These are phyloP conservation scores for Luffa aegyptiaca DNA, from an alignment of 306 rosid species.

Conservation along the genomic window DNA sequence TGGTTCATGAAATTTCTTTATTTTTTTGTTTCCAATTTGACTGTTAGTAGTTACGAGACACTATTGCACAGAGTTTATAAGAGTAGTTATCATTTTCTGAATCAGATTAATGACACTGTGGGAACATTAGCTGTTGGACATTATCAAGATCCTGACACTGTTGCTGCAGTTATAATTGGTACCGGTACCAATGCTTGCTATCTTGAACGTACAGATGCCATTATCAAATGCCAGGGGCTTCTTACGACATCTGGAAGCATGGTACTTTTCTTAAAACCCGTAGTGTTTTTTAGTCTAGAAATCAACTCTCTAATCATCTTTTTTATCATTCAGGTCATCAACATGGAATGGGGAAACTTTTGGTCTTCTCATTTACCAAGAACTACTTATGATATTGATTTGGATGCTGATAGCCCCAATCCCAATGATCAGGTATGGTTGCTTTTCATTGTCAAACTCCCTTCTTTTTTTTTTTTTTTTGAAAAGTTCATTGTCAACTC, in stretches of 20 bases:
- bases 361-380: slow-evolving; percentile 93
- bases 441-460: background rate
- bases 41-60: background rate
- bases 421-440: slow-evolving; percentile 73
- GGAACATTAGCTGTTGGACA: slow-evolving; percentile 91
- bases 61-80: background rate
- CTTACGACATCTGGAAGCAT: slow-evolving; percentile 63
- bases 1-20: background rate
- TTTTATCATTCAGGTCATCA: slow-evolving; percentile 45
- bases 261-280: slow-evolving; percentile 27
- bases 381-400: slow-evolving; percentile 61
- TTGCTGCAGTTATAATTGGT: slow-evolving; percentile 84
- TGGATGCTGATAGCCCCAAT: slow-evolving; percentile 88
- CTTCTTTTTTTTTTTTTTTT: no score
- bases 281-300: background rate
- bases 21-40: background rate
- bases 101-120: slow-evolving; percentile 80
- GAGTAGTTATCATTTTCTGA: slow-evolving; percentile 9
- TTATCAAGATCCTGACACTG: slow-evolving; percentile 74
- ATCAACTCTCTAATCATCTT: background rate
- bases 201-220: slow-evolving; percentile 79
- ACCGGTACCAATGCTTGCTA: slow-evolving; percentile 96
- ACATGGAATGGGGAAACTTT: slow-evolving; percentile 97
- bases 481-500: no score
- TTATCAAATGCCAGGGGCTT: slow-evolving; percentile 82